phyloP scores from a whole-genome alignment of 1,284 basidiomycete genomes.

The Austropuccinia psidii region DNA sequence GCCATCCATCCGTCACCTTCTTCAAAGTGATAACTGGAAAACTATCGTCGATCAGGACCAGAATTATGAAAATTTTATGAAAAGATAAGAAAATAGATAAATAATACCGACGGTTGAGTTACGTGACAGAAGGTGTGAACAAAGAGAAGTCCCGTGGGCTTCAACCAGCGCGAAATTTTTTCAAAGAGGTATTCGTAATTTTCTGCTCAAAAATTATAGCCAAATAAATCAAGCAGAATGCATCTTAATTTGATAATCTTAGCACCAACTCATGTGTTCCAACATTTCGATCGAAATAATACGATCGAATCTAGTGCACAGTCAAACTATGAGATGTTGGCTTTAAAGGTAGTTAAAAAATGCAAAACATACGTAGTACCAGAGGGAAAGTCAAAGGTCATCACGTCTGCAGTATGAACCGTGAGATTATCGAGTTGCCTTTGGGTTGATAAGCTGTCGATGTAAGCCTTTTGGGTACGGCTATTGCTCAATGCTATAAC shows the following conservation, averaged over 20 bases:
- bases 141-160: conserved; percentile 56
- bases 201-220: conserved; percentile 43
- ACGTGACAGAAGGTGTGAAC: conserved; percentile 68
- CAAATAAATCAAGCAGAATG: background rate
- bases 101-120: conserved; percentile 18
- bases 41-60: background rate
- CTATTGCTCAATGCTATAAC: conserved; percentile 66
- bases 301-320: conserved; percentile 60
- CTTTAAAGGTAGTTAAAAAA: background rate
- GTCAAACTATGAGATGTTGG: background rate
- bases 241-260: too few relatives aligned
- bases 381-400: conserved; percentile 57
- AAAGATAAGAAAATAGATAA: background rate
- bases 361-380: conserved; percentile 51
- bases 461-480: conserved; percentile 61
- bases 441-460: conserved; percentile 56
- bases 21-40: conserved; percentile 62
- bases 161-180: conserved; percentile 64
- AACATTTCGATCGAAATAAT: conserved; percentile 75
- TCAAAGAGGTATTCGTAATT: conserved; percentile 61
- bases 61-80: background rate
- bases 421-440: conserved; percentile 58
- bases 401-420: conserved; percentile 67
- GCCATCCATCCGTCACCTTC: conserved; percentile 69
- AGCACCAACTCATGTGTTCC: conserved; percentile 60